Percentiles rank a stretch among this genome's conserved stretches.
Conservation (phyloP, 306 rosid species). For the Leucaena leucocephala region DNA sequence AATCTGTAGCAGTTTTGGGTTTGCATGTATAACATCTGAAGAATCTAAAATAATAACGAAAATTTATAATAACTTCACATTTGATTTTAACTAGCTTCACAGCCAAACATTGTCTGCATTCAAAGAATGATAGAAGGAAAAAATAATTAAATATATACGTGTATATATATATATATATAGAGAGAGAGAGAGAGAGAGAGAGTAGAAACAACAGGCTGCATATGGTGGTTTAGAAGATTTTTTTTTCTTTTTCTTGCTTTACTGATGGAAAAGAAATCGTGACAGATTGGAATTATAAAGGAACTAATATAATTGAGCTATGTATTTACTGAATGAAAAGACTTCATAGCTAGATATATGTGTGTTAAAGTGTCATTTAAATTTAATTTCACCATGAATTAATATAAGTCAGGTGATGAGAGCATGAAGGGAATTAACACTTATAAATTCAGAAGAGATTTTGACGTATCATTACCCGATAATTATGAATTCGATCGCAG, state of each 20-base stretch:
- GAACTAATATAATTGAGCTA: background rate
- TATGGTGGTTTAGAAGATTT: background rate
- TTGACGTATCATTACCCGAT: too few relatives aligned
- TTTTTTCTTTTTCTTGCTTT: background rate
- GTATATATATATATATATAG: background rate
- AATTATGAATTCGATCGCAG: background rate
- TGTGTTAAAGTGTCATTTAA: background rate
- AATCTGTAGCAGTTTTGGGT: background rate
- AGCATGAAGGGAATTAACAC: too few relatives aligned
- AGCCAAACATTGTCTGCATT: background rate
- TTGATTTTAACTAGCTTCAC: background rate
- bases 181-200: background rate
- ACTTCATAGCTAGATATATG: background rate
- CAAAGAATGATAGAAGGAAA: background rate
- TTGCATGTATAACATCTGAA: background rate
- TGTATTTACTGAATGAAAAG: background rate
- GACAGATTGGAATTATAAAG: background rate
- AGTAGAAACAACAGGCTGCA: slow-evolving; percentile 3
- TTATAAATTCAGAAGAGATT: too few relatives aligned
- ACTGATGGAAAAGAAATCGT: background rate
- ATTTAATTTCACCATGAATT: background rate
- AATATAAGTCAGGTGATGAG: too few relatives aligned
- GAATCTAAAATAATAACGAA: background rate
- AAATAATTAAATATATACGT: too few relatives aligned
- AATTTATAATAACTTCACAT: background rate